Evolutionary conservation across 306 rosid genomes (phyloP).

Genomic region (Citrullus mucosospermus): DNA sequence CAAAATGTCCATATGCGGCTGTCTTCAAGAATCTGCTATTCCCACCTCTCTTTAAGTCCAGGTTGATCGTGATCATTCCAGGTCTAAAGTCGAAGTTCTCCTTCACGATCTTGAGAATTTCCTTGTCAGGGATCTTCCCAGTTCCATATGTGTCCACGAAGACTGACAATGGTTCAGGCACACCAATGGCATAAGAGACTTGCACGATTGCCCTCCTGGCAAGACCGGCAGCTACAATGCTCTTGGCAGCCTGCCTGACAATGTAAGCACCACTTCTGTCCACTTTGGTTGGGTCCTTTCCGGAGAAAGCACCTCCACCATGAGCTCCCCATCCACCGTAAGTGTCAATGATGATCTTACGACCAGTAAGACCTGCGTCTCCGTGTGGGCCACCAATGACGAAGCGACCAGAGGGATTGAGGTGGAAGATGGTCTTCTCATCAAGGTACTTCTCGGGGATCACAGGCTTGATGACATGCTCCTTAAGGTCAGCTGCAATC

Average conservation of each 20-base stretch:
- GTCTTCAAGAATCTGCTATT: conserved; percentile 19
- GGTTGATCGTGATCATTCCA: conserved; percentile 39
- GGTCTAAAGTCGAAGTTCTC: conserved; percentile 20
- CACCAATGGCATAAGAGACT: conserved; percentile 13
- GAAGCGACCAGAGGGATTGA: conserved; percentile 12
- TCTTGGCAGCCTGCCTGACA: conserved; percentile 15
- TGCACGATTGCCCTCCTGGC: conserved; percentile 11
- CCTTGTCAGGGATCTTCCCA: conserved; percentile 8
- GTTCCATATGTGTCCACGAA: conserved; percentile 11
- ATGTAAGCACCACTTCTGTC: conserved; percentile 16
- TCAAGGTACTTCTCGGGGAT: conserved; percentile 15
- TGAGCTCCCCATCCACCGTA: conserved; percentile 16
- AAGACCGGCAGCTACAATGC: conserved; percentile 7
- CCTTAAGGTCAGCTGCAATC: conserved; percentile 12
- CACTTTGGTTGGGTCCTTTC: conserved; percentile 15
- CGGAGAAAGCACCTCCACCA: conserved; percentile 13
- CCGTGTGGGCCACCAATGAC: conserved; percentile 16
- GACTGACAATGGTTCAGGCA: conserved; percentile 11
- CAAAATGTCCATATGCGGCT: conserved; percentile 11
- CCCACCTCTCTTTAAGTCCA: conserved; percentile 46
- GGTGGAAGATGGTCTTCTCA: conserved; percentile 15
- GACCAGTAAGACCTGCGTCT: conserved; percentile 13
- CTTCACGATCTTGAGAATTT: conserved; percentile 7
- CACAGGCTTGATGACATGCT: conserved; percentile 12
- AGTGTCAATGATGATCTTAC: conserved; percentile 10